These are phyloP conservation scores for Xylaria sp. DNA, from an alignment of 2,329 filamentous ascomycete species.

Conservation along the genomic window DNA sequence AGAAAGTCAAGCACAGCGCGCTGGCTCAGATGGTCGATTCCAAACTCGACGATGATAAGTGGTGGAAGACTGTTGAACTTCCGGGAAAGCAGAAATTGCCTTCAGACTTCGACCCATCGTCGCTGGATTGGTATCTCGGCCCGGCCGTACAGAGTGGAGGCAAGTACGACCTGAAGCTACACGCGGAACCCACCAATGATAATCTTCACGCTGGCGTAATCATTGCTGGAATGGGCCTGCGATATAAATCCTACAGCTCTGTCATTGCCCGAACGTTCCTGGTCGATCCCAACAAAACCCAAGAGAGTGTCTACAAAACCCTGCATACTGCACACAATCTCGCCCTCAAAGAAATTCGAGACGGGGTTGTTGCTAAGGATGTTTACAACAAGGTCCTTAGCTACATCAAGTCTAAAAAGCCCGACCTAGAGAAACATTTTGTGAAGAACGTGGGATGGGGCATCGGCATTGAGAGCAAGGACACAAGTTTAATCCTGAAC, in stretches of 20 bases:
- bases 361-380: slow-evolving; percentile 87
- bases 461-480: slow-evolving; percentile 91
- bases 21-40: slow-evolving; percentile 88
- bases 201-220: slow-evolving; percentile 92
- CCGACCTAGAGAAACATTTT: slow-evolving; percentile 94
- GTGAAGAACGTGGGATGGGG: slow-evolving; percentile 91
- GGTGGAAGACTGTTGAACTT: slow-evolving; percentile 83
- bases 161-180: slow-evolving; percentile 89
- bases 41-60: slow-evolving; percentile 93
- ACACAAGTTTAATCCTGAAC: slow-evolving; percentile 84
- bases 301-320: slow-evolving; percentile 94
- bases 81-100: slow-evolving; percentile 80
- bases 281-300: slow-evolving; percentile 95
- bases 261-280: slow-evolving; percentile 93
- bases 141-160: slow-evolving; percentile 95
- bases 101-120: slow-evolving; percentile 83
- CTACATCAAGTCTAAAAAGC: slow-evolving; percentile 88
- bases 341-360: slow-evolving; percentile 90
- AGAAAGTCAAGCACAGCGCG: slow-evolving; percentile 91
- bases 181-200: slow-evolving; percentile 81
- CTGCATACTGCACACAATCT: slow-evolving; percentile 85
- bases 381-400: slow-evolving; percentile 88
- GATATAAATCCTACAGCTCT: slow-evolving; percentile 96
- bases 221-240: slow-evolving; percentile 87
- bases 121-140: slow-evolving; percentile 94